Percentiles rank a stretch among this genome's conserved stretches.
These are phyloP conservation scores for Aspergillus carlsbadensis DNA, from an alignment of 495 filamentous ascomycete species.

Conservation along the genomic window DNA sequence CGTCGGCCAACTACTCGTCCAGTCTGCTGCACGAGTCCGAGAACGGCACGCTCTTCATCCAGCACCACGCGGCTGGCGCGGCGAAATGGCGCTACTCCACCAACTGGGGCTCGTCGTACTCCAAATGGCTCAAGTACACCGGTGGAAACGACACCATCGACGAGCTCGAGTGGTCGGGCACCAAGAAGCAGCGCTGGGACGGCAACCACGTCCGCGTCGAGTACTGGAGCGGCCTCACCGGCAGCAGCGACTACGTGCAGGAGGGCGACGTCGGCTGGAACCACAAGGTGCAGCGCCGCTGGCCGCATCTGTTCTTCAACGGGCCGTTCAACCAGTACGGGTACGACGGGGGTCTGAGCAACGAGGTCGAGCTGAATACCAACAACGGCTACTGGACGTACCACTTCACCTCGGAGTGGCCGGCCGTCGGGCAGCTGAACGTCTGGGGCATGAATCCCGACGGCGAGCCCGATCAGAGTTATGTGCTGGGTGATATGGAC, in stretches of 20 bases:
- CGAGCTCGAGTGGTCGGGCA: slow-evolving; percentile 56
- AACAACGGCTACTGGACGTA: slow-evolving; percentile 55
- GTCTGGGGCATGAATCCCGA: slow-evolving; percentile 67
- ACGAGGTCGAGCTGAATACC: slow-evolving; percentile 48
- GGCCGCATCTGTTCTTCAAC: slow-evolving; percentile 63
- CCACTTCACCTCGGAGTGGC: slow-evolving; percentile 66
- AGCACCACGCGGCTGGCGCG: slow-evolving; percentile 62
- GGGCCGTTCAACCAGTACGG: slow-evolving; percentile 68
- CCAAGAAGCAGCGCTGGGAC: slow-evolving; percentile 57
- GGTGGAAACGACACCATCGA: slow-evolving; percentile 46
- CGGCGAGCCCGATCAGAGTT: slow-evolving; percentile 59
- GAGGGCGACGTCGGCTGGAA: slow-evolving; percentile 54
- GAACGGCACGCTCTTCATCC: slow-evolving; percentile 45
- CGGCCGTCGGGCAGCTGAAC: slow-evolving; percentile 60
- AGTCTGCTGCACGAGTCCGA: slow-evolving; percentile 43
- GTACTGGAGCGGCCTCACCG: slow-evolving; percentile 63
- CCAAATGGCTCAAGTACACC: slow-evolving; percentile 56
- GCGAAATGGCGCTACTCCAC: slow-evolving; percentile 62
- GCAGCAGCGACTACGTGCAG: slow-evolving; percentile 63
- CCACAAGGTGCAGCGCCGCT: slow-evolving; percentile 41
- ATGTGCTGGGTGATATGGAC: slow-evolving; percentile 60
- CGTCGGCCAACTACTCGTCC: slow-evolving; percentile 56
- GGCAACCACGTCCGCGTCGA: slow-evolving; percentile 67
- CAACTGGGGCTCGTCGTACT: slow-evolving; percentile 60
- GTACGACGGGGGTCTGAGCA: slow-evolving; percentile 61